Base-by-base conservation (phyloP, 208 protist genomes). In the Leishmania amazonensis region DNA sequence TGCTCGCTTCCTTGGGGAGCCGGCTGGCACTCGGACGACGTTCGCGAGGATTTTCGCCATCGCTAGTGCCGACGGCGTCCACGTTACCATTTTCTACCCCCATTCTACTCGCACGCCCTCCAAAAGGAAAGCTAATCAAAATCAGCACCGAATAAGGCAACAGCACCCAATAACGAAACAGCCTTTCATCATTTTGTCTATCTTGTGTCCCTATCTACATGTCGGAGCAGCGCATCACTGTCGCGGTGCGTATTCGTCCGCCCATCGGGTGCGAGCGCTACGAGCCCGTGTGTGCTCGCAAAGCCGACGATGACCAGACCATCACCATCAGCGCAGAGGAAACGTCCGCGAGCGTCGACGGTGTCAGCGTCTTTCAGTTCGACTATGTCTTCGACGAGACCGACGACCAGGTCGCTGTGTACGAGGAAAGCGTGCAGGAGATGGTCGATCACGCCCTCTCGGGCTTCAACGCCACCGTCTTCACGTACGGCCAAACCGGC, bases 401-500 rank as follows among this genome's bases (percentile, higher is more conserved):
- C 3, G 94, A 97, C 74, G 86, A 95, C 57, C 95, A 98, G 81
- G 64, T 79, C 35, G 81, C 78, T 2, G 85, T 98, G 42, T 98
- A 98, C 83, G 89, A 96, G 82, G 89, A 97, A 78, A 87, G 88
- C 15, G 93, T 95, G 64, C 91, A 94, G 84, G 93, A 96, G 71
- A 83, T 97, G 72, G 91, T 98, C 1, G 95, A 97, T 78, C 84
- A 91, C 80, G 87, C 92, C 13, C 83, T 98, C 11, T 89, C 89
- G 0, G 96, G 96, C 7, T 90, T 81, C 74, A 95, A 95, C 83
- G 65, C 88, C 6, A 97, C 91, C n/a, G 89, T 98, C 78, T 96
- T 98, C 75, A 89, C 95, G 31, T 98, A 98, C 85, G 96, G 96
- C 35, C 93, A 97, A 83, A 97, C 95, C 0, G 94, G 93, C 42